Base-by-base conservation (phyloP, 352 stramenopile genomes). In the Peronosclerospora sorghi region DNA sequence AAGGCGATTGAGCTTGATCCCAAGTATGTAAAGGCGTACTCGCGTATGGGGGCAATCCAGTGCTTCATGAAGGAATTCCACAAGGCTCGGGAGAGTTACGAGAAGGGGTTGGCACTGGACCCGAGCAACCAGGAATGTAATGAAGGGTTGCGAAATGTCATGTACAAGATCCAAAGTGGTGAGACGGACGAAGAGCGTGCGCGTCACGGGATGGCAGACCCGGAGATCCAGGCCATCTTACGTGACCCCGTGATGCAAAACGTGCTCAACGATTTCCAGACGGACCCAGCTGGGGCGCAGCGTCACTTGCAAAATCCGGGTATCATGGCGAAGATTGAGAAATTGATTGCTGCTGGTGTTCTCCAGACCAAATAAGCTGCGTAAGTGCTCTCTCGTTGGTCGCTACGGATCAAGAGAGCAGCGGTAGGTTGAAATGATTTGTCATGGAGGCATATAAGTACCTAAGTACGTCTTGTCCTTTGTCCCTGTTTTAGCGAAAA, bases 51-150 rank as follows among this genome's bases (percentile, higher is more conserved):
- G 14, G 96, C 98, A 47, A 99, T 99, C 62, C 94, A 99, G 72
- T 96, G 98, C 51, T 95, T 98, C 51, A 97, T 98, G 81, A 99
- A 99, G 76, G 95, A 99, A 54, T 97, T 97, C 73, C 95, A 99
- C 84, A 99, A 98, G 71, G 94, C 95, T 12, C 81, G 97, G 36
- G 89, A 98, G 54, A 96, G 81, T 32, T 98, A 98, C 70, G 84
- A 97, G 53, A 92, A 95, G 50, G 96, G 96, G 7, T 64, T 99
- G 32, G 63, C 84, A 32, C 51, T 99, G 18, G 96, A 99, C 56
- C 67, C 89, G 23, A 77, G 80, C 40, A 98, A 98, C 80, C 60
- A 84, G 32, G 84, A 97, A 35, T 99, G 96, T 71, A 75, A 93
- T 45, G 83, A 99, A 36, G 96, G 96, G 39, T 65, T 99, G 41